Evolutionary conservation across 1,284 basidiomycete species (phyloP).

Genomic region (Apiotrichum domesticum): DNA sequence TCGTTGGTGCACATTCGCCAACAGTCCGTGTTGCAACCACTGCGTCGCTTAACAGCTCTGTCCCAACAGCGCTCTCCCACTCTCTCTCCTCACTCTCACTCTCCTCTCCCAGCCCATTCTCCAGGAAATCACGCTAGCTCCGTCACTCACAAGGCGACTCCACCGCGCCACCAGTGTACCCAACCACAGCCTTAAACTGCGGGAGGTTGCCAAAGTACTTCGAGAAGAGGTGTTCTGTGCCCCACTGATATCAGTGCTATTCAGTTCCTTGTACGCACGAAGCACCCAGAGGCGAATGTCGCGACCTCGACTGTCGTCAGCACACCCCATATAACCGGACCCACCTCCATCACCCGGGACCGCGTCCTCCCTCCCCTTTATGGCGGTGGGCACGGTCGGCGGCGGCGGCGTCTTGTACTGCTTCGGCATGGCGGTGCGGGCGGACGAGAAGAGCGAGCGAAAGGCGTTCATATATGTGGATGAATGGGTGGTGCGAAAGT

Average conservation of each 20-base stretch:
- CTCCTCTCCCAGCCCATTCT: too few relatives aligned
- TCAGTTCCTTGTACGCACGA: constrained; percentile 31
- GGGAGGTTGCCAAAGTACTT: constrained; percentile 62
- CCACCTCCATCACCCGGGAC: constrained; percentile 40
- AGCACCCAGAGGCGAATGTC: constrained; percentile 72
- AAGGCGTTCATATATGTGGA: not conserved
- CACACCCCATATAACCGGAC: constrained; percentile 13
- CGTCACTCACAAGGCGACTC: constrained; percentile 28
- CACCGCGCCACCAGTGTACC: constrained; percentile 70
- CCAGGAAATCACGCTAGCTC: too few relatives aligned
- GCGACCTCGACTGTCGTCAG: constrained; percentile 54
- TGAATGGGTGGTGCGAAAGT: too few relatives aligned
- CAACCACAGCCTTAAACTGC: constrained; percentile 62
- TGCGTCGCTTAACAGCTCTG: too few relatives aligned
- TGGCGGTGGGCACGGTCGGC: constrained; percentile 47
- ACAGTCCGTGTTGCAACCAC: too few relatives aligned
- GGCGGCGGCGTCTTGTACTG: constrained; percentile 34
- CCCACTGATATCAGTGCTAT: constrained; percentile 53
- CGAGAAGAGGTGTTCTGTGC: constrained; percentile 77
- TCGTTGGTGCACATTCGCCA: too few relatives aligned
- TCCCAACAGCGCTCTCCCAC: too few relatives aligned
- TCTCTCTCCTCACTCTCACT: too few relatives aligned
- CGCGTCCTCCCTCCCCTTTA: constrained; percentile 35
- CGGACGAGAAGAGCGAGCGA: constrained; percentile 12
- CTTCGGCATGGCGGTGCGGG: constrained; percentile 21